Evolutionary conservation across 2,329 filamentous ascomycete species (phyloP), one percentile per base, ranked within the genome.

Genomic region (Stagonosporopsis tanaceti): DNA sequence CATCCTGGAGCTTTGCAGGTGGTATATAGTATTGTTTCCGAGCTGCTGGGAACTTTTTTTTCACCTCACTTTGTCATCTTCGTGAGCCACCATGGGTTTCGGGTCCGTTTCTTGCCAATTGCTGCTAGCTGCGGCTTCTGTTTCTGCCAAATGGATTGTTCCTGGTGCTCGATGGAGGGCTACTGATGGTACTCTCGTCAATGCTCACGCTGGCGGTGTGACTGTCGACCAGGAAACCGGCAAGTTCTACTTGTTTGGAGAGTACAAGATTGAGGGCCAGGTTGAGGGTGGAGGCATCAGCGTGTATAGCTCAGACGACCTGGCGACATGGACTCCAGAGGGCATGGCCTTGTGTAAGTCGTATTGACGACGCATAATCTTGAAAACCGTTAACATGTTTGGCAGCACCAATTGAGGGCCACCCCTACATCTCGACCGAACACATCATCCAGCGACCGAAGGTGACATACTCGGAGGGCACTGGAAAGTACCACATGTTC

Each of bases 361-460:
- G 8, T 37, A 28, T 6, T 3, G 12, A 20, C 20, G 7, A 25
- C 39, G 2, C 25, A 4, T 1, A 15, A 28, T 2, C 20, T 14
- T 32, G 30, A 30, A 7, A 20, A 8, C n/a, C 15, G 37, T 48
- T 63, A 20, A 61, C 7, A 2, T 17, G 1, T 32, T 12, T 38
- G 27, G 17, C 79, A 82, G 80, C 47, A 40, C 82, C 85, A 0
- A 75, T 86, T 25, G 76, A 83, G 30, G 84, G 80, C 0, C 82
- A 87, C 57, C 78, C 80, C 0, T 84, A 83, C 60, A 84, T 88
- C 42, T 82, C 82, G 0, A 81, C 83, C 0, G 69, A 81, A 3
- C 82, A 80, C 61, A 84, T 88, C 41, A 88, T 88, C 27, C 86
- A 88, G 65, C 76, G 86, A 15, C 86, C 86, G 0, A 88, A 88